Evolutionary conservation across 2,329 filamentous ascomycete genomes (phyloP), one percentile per base, ranked within the genome.

Genomic region (Ophiostoma piceae): DNA sequence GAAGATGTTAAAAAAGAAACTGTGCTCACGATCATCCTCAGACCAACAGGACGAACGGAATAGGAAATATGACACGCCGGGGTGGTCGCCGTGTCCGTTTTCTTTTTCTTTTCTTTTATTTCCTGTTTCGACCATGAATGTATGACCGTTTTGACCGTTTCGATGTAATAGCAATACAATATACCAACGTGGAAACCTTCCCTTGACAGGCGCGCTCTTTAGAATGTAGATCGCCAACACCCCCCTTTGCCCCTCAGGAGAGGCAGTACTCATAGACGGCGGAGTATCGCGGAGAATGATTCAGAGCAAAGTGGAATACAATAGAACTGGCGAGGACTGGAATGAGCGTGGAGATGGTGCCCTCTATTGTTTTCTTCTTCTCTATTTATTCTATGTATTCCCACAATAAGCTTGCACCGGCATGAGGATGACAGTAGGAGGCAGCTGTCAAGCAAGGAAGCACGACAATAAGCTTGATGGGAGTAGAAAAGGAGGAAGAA

Each of bases 61-160:
- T 57, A 57, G 51, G 51, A 57, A 57, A 57, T 26, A 57, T 57
- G 51, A 57, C 51, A 57, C 51, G 51, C 51, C 51, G 51, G 26
- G 26, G 26, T 29, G 26, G 35, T 8, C 35, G 5, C 35, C 5
- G 35, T 35, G 35, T 35, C 35, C 35, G 35, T 35, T 35, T 35
- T 35, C 35, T 35, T 35, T 35, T 35, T 35, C 35, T 35, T 35
- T 35, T 35, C 35, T 6, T 35, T 35, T 8, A 6, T 35, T 35
- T 35, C 35, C 4, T 35, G 26, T 29, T 29, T 29, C 26, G 26
- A 29, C 26, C 26, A 29, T 29, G 26, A 29, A 29, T 19, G 19
- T 26, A 14, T 57, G 51, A 26, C n/a, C 43, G 14, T 47, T 47
- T 47, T n/a, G 43, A n/a, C 43, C 16, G 43, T 47, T 47, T 19